phyloP scores from a whole-genome alignment of 1,284 basidiomycete genomes.

The Moesziomyces parantarcticus region DNA sequence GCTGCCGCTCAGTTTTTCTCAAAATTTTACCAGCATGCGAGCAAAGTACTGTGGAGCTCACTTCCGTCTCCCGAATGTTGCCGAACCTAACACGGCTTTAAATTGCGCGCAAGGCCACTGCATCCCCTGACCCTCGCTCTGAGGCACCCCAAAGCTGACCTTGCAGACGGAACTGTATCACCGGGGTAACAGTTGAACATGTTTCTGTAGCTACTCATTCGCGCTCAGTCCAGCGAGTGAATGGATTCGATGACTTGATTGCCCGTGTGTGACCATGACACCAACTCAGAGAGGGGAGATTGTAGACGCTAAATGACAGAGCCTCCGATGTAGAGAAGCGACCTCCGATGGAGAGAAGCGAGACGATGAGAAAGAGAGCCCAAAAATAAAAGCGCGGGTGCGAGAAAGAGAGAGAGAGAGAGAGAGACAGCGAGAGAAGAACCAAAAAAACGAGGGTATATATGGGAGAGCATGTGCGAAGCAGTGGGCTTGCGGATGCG shows the following conservation, averaged over 20 bases:
- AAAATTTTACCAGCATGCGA: slow-evolving; percentile 1
- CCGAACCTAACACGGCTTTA: too few relatives aligned
- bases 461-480: too few relatives aligned
- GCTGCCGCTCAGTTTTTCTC: not conserved
- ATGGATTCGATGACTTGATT: slow-evolving; percentile 13
- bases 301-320: not conserved
- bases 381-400: not conserved
- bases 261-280: slow-evolving; percentile 8
- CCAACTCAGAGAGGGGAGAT: not conserved
- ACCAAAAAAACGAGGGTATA: not conserved
- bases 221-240: not conserved
- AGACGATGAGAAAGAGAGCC: slow-evolving; percentile 1
- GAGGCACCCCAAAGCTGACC: too few relatives aligned
- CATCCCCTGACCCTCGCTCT: too few relatives aligned
- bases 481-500: not conserved
- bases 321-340: slow-evolving; percentile 1
- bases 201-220: too few relatives aligned
- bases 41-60: not conserved
- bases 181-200: too few relatives aligned
- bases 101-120: too few relatives aligned
- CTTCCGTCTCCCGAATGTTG: not conserved
- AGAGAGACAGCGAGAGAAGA: not conserved
- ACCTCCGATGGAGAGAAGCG: slow-evolving; percentile 3
- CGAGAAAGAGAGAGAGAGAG: not conserved
- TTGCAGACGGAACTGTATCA: too few relatives aligned